A percentile compares a stretch with the other conserved stretches of the same genome.
These are phyloP conservation scores for Trichoderma gamsii DNA, from an alignment of 495 filamentous ascomycete species.

Conservation along the genomic window DNA sequence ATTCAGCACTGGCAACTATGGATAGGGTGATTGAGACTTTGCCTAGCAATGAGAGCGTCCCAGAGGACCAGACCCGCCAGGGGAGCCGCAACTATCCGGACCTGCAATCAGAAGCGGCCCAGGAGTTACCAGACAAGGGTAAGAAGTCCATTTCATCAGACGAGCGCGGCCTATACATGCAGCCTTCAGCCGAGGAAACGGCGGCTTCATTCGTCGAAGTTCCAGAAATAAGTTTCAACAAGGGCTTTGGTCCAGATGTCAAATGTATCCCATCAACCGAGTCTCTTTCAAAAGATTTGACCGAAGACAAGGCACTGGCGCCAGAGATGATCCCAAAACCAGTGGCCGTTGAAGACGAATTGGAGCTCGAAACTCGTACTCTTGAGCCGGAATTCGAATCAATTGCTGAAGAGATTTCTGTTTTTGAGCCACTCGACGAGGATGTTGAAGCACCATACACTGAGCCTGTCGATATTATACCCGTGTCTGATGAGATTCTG, in stretches of 20 bases:
- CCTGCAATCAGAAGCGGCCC: neutral
- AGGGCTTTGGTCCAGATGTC: neutral
- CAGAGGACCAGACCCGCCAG: slow-evolving; percentile 9
- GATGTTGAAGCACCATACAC: neutral
- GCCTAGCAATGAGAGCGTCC: slow-evolving; percentile 12
- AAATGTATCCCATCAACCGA: neutral
- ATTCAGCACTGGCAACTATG: slow-evolving; percentile 5
- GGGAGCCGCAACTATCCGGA: neutral
- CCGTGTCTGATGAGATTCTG: neutral
- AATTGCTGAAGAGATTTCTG: neutral
- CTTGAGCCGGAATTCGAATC: neutral
- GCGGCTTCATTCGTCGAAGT: neutral
- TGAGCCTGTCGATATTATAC: neutral
- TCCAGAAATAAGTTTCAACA: neutral
- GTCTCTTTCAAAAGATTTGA: neutral
- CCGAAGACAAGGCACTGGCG: neutral
- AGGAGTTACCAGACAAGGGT: neutral
- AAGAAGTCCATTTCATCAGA: neutral
- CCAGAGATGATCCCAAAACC: neutral
- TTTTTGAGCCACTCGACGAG: neutral
- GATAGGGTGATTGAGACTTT: slow-evolving; percentile 13
- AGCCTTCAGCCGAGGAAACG: neutral
- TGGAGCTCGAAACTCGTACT: neutral
- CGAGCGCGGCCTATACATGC: neutral
- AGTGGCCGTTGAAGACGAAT: neutral